Conservation (phyloP, 2,329 filamentous ascomycete genomes). For the Lachnum nothofagi region DNA sequence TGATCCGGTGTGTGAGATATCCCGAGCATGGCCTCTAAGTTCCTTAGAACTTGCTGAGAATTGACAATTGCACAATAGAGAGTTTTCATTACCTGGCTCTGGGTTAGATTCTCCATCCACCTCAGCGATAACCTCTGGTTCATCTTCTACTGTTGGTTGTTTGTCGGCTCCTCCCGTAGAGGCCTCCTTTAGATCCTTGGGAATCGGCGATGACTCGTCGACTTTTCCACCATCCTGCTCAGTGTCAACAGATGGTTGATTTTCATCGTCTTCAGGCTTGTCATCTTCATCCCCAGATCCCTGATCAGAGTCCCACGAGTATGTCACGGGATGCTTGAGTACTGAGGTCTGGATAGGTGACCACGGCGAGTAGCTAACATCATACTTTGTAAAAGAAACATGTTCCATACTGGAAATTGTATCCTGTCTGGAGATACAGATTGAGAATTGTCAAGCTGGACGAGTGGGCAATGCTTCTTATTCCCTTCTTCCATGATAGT, state of each 20-base stretch:
- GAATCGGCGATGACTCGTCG: slow-evolving; percentile 1
- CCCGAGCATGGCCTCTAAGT: too few relatives aligned
- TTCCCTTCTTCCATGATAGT: slow-evolving; percentile 22
- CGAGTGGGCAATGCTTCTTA: slow-evolving; percentile 26
- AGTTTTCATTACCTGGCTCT: too few relatives aligned
- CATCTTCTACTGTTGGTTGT: too few relatives aligned
- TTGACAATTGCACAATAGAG: too few relatives aligned
- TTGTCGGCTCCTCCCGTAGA: too few relatives aligned
- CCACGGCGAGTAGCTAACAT: slow-evolving; percentile 25
- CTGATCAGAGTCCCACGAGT: neutral
- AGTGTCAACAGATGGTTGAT: neutral
- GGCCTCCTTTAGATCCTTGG: neutral
- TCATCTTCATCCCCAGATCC: slow-evolving; percentile 4
- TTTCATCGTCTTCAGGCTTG: neutral
- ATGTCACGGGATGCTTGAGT: slow-evolving; percentile 16
- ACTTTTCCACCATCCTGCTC: neutral
- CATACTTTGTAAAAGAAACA: slow-evolving; percentile 30
- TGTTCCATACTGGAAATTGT: slow-evolving; percentile 28
- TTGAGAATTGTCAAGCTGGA: slow-evolving; percentile 12
- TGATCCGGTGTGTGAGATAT: too few relatives aligned
- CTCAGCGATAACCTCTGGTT: too few relatives aligned
- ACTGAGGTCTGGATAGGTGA: slow-evolving; percentile 24
- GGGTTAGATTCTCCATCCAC: too few relatives aligned
- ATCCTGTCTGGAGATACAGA: slow-evolving; percentile 20
- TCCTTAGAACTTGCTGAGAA: too few relatives aligned